These are phyloP conservation scores for Saccharum hybrid DNA, from an alignment of 202 grass and related monocot species.

Conservation along the genomic window DNA sequence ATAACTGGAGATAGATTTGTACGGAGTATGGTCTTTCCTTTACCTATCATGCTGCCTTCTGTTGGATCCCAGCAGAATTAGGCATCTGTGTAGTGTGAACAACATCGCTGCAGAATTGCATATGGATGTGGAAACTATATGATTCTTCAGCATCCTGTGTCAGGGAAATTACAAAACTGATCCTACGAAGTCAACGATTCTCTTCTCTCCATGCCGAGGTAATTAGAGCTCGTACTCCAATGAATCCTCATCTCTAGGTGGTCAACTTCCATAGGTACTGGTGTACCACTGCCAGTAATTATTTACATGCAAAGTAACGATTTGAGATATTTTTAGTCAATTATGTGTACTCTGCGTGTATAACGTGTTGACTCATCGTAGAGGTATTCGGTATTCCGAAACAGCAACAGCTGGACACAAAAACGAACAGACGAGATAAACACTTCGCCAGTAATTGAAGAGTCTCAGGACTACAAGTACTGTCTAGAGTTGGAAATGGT, in stretches of 20 bases:
- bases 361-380: background rate
- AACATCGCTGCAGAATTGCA: background rate
- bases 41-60: background rate
- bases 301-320: background rate
- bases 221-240: slow-evolving; percentile 40
- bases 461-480: slow-evolving; percentile 3
- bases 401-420: background rate
- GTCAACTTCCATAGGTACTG: slow-evolving; percentile 38
- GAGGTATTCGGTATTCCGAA: background rate
- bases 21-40: background rate
- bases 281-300: background rate
- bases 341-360: background rate
- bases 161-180: slow-evolving; percentile 15
- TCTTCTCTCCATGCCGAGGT: slow-evolving; percentile 42
- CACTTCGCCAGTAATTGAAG: background rate
- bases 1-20: slow-evolving; percentile 15
- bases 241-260: slow-evolving; percentile 19
- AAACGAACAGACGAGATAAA: background rate
- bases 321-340: background rate
- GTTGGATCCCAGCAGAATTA: background rate
- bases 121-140: slow-evolving; percentile 25
- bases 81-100: background rate
- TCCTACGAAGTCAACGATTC: slow-evolving; percentile 46
- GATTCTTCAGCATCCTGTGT: slow-evolving; percentile 27
- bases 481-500: slow-evolving; percentile 6